phyloP scores from a whole-genome alignment of 495 filamentous ascomycete species.

The Lasiosphaeriaceae sp. region DNA sequence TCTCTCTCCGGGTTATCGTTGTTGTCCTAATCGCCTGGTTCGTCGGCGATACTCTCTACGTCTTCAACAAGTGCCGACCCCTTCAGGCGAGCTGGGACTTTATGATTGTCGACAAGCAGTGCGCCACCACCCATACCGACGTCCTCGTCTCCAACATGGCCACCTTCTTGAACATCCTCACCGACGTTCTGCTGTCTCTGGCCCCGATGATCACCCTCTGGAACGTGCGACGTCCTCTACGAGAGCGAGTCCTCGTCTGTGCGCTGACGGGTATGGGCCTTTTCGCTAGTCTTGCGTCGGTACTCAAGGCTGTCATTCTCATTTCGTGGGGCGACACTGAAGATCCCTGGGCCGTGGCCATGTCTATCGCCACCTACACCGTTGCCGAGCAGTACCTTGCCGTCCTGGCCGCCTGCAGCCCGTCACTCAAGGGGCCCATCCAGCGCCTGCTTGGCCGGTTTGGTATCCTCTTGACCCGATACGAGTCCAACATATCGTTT shows the following conservation, averaged over 20 bases:
- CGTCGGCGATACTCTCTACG: slow-evolving; percentile 11
- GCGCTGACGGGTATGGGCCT: slow-evolving; percentile 19
- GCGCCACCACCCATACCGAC: slow-evolving; percentile 2
- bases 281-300: slow-evolving; percentile 12
- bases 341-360: slow-evolving; percentile 12
- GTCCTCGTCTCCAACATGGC: slow-evolving; percentile 10
- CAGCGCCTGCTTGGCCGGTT: slow-evolving; percentile 9
- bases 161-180: slow-evolving; percentile 16
- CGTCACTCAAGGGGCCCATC: slow-evolving; percentile 19
- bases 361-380: slow-evolving; percentile 17
- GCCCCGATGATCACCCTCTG: slow-evolving; percentile 16
- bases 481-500: slow-evolving; percentile 11
- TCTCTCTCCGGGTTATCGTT: slow-evolving; percentile 7
- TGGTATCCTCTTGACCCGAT: slow-evolving; percentile 10
- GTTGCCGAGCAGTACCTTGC: slow-evolving; percentile 19
- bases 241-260: slow-evolving; percentile 21
- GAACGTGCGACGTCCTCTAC: slow-evolving; percentile 16
- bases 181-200: slow-evolving; percentile 14
- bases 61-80: slow-evolving; percentile 16
- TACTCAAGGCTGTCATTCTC: slow-evolving; percentile 16
- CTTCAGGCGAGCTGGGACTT: slow-evolving; percentile 17
- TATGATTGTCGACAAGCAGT: background rate
- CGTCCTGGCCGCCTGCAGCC: slow-evolving; percentile 19
- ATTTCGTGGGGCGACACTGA: background rate
- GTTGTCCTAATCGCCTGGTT: slow-evolving; percentile 8